Base-by-base conservation (phyloP, 2,329 filamentous ascomycete species). In the Colletotrichum sublineola region DNA sequence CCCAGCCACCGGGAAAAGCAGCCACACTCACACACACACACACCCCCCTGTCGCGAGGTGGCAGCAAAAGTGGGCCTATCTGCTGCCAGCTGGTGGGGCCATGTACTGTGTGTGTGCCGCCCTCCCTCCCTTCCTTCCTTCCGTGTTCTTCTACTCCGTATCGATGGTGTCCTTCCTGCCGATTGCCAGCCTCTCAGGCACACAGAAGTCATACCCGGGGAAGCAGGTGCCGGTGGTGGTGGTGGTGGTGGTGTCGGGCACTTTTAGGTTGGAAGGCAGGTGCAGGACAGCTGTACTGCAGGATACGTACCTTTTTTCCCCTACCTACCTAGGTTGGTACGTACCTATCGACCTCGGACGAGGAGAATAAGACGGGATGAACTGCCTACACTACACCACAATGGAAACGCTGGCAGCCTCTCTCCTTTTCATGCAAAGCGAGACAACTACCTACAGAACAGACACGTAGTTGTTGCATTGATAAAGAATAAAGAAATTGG, bases 261-360 rank as follows among this genome's bases (percentile, higher is more conserved):
- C 12, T 53, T 48, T 64, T 42, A 33, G 55, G 55, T 70, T 61
- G 46, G 63, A 55, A 40, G 48, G 50, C 20, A 15, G 63, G 38
- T 64, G 69, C 69, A 69, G 66, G 66, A 72, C 69, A 72, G 48
- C 60, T 72, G 69, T 42, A 63, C 66, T 69, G 69, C 66, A 69
- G 60, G 60, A 72, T 72, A 71, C 56, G 69, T 65, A 61, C 46
- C 31, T 31, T 18, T 46, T 46, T n/a, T 24, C 24, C 24, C 24
- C 24, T 24, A 24, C 24, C 24, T 24, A 24, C 1, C 24, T 24
- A 36, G 33, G 33, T 36, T 1, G 5, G 5, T 36, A 36, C 33
- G 5, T 36, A 36, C 33, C 33, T 36, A 36, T 20, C 42, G 29
- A 48, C 44, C 58, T 62, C 3, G 36, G 52, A 50, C 38, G 60